Evolutionary conservation across 2,329 filamentous ascomycete species (phyloP).

Genomic region (Alternaria sp.): DNA sequence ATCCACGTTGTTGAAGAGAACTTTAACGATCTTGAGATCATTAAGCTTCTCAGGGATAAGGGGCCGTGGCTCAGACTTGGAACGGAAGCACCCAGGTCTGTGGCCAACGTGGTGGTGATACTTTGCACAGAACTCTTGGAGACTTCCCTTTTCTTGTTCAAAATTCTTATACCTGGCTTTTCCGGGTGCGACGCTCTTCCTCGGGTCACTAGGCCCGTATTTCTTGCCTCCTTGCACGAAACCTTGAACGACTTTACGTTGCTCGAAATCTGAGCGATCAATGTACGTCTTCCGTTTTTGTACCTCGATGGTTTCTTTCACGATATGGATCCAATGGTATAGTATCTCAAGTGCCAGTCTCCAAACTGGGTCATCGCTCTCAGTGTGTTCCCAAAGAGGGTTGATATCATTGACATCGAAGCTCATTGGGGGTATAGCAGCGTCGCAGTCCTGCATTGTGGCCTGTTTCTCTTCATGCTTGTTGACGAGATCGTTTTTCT

Average conservation of each 20-base stretch:
- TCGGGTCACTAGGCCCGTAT: too few relatives aligned
- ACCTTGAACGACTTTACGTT: not conserved
- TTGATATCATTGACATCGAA: constrained; percentile 4
- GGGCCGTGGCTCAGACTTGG: not conserved
- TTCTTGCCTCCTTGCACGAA: not conserved
- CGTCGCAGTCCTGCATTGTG: not conserved
- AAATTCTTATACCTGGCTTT: not conserved
- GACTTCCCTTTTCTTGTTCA: not conserved
- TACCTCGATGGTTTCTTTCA: not conserved
- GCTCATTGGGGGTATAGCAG: not conserved
- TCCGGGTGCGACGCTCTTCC: not conserved
- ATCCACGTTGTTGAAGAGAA: not conserved
- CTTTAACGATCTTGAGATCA: not conserved
- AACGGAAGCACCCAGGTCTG: constrained; percentile 1
- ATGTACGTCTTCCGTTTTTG: not conserved
- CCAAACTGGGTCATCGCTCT: constrained; percentile 15
- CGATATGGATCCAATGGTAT: too few relatives aligned
- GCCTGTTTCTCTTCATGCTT: not conserved
- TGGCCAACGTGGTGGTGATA: constrained; percentile 13
- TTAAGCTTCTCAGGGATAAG: not conserved
- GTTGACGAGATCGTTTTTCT: not conserved
- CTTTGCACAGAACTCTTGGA: constrained; percentile 8
- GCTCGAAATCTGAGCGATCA: not conserved
- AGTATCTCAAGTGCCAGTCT: constrained; percentile 19
- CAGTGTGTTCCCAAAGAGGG: constrained; percentile 13